These are phyloP conservation scores for Dendrobium officinale DNA, from an alignment of 106 monocot genomes.

Conservation along the genomic window DNA sequence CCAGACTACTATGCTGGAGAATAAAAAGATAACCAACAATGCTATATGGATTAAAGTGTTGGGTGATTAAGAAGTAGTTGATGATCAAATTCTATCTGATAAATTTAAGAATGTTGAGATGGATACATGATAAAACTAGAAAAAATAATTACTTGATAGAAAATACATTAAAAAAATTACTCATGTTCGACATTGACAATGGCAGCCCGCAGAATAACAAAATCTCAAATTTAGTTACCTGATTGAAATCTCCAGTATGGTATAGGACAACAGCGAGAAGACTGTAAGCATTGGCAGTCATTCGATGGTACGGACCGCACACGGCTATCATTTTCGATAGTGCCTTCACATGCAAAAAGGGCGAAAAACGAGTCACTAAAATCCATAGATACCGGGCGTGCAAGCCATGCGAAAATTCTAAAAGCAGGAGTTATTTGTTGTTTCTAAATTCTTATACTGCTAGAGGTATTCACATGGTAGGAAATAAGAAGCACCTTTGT, in stretches of 20 bases:
- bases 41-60: neutral
- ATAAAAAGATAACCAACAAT: neutral
- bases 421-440: neutral
- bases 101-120: neutral
- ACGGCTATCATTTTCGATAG: constrained; percentile 80
- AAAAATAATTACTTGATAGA: neutral
- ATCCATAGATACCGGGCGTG: too few species aligned
- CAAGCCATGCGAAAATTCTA: too few species aligned
- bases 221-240: constrained; percentile 30
- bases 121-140: neutral
- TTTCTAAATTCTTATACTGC: constrained; percentile 1
- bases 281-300: constrained; percentile 90
- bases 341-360: constrained; percentile 48
- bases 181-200: neutral
- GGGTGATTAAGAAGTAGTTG: neutral
- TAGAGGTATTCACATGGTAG: neutral
- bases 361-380: neutral
- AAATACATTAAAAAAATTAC: neutral
- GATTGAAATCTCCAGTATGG: constrained; percentile 93
- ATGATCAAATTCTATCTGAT: neutral
- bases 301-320: constrained; percentile 89
- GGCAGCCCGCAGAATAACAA: neutral
- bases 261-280: constrained; percentile 91
- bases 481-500: constrained; percentile 48
- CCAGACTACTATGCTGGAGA: neutral